phyloP scores from a whole-genome alignment of 2,329 filamentous ascomycete genomes.

The Pseudocercospora eumusae region DNA sequence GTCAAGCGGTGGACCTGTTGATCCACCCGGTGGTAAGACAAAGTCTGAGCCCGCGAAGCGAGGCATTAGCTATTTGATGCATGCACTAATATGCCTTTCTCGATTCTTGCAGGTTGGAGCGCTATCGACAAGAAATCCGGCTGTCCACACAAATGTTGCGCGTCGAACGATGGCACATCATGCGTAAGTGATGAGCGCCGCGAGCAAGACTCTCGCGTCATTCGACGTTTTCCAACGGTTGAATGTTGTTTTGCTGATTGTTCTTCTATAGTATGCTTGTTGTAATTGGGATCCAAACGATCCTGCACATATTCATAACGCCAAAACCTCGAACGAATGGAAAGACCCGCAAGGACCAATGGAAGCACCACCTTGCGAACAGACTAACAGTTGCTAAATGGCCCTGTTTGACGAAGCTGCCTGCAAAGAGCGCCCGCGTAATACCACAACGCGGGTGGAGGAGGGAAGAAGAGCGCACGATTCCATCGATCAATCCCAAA shows the following conservation, averaged over 20 bases:
- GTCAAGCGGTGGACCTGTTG: too few relatives aligned
- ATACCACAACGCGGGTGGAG: too few relatives aligned
- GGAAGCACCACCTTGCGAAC: not conserved
- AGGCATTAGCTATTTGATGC: not conserved
- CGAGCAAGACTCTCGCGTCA: not conserved
- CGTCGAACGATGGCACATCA: not conserved
- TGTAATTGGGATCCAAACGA: not conserved
- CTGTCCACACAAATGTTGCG: not conserved
- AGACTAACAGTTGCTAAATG: too few relatives aligned
- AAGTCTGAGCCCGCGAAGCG: too few relatives aligned
- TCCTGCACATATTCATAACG: not conserved
- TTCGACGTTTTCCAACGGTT: not conserved
- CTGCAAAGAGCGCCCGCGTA: too few relatives aligned
- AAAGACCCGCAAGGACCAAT: not conserved
- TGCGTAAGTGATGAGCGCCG: not conserved
- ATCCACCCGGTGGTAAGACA: not conserved
- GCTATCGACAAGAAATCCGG: not conserved
- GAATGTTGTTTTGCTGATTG: not conserved
- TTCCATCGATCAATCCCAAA: too few relatives aligned
- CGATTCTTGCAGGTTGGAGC: not conserved
- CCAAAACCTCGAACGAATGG: not conserved
- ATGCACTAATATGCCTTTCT: not conserved
- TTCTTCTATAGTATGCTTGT: too few relatives aligned
- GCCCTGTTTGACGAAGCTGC: too few relatives aligned
- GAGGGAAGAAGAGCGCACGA: too few relatives aligned